Conservation (phyloP, 768 basidiomycete genomes). For the Phanerodontia chrysosporium region DNA sequence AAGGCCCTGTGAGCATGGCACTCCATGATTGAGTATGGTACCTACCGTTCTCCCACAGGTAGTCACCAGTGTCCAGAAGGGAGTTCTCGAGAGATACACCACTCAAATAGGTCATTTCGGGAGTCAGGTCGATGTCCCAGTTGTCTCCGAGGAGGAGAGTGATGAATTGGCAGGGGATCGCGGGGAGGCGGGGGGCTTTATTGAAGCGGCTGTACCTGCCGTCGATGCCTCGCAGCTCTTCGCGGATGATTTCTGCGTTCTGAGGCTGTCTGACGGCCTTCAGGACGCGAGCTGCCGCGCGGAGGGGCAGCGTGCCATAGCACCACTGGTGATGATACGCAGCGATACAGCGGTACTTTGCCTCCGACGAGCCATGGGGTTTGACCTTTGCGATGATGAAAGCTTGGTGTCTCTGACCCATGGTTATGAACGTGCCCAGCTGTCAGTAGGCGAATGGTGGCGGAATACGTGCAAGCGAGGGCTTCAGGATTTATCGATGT, state of each 20-base stretch:
- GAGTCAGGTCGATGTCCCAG: constrained; percentile 28
- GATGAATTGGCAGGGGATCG: constrained; percentile 31
- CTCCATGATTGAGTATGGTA: not conserved
- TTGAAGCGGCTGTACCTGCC: constrained; percentile 25
- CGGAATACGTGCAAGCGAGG: too few species aligned
- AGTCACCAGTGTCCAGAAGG: constrained; percentile 22
- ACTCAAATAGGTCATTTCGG: constrained; percentile 11
- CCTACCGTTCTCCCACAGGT: constrained; percentile 26
- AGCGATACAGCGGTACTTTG: constrained; percentile 36
- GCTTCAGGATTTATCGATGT: too few species aligned
- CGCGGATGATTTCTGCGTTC: constrained; percentile 33
- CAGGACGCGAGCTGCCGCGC: constrained; percentile 29
- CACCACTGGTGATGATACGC: constrained; percentile 39
- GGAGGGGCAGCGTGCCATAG: constrained; percentile 31
- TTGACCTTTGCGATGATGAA: constrained; percentile 35
- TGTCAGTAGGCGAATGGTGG: too few species aligned
- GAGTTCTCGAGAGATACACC: constrained; percentile 15
- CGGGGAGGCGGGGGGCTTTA: constrained; percentile 14
- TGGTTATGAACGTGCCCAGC: too few species aligned
- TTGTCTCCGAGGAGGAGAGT: constrained; percentile 27
- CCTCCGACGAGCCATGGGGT: constrained; percentile 19
- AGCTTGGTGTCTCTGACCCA: constrained; percentile 27
- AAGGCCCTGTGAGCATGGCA: not conserved
- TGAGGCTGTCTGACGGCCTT: constrained; percentile 31
- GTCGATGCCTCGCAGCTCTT: constrained; percentile 30